Conservation (phyloP, 2,329 filamentous ascomycete genomes). For the Zasmidium cellare region DNA sequence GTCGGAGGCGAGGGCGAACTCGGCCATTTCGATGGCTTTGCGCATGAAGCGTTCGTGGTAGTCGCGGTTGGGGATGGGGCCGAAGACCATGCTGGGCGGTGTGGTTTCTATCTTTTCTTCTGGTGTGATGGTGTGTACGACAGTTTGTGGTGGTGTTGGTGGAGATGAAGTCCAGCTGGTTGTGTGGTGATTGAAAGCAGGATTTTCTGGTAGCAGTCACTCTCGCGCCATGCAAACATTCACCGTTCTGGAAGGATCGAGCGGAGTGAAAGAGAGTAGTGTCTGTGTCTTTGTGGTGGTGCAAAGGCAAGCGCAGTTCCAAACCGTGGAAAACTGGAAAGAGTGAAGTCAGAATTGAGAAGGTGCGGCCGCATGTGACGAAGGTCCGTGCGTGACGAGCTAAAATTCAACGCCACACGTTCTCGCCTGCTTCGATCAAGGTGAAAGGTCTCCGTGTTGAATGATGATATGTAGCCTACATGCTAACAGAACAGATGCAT, state of each 20-base stretch:
- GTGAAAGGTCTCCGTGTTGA: neutral
- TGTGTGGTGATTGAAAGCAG: no score
- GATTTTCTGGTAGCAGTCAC: no score
- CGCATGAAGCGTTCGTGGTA: constrained; percentile 71
- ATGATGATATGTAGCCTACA: neutral
- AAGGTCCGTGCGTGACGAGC: neutral
- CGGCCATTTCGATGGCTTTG: constrained; percentile 84
- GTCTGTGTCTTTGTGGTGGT: no score
- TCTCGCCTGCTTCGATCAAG: no score
- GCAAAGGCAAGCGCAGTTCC: no score
- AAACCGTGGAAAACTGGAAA: neutral
- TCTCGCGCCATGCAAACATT: no score
- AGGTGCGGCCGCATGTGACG: neutral
- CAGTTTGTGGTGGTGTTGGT: neutral
- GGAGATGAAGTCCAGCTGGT: no score
- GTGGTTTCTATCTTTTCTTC: neutral
- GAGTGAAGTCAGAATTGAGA: neutral
- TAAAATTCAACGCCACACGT: no score
- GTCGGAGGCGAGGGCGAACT: constrained; percentile 78
- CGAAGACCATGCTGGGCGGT: constrained; percentile 31
- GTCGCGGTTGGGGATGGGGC: constrained; percentile 40
- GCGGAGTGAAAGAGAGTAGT: no score
- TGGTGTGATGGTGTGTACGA: neutral
- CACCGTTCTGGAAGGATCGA: no score
- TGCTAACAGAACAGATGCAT: neutral